Percentiles rank a stretch among this genome's conserved stretches.
Evolutionary conservation across 345 rosid species (phyloP).

Genomic region (Euphorbia tirucalli): DNA sequence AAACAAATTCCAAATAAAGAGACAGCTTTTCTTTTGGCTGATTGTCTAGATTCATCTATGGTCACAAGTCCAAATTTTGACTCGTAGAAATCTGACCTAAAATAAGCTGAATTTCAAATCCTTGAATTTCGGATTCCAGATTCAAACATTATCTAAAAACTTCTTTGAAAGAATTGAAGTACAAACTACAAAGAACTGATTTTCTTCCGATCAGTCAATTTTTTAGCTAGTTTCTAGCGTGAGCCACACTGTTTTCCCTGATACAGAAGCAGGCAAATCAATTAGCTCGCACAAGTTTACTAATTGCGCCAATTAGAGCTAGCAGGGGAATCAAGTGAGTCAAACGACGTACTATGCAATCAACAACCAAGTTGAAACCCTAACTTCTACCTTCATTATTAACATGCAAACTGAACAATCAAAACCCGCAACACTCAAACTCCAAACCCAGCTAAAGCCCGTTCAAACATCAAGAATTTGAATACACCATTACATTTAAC

Average conservation of each 20-base stretch:
- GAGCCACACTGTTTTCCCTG: neutral
- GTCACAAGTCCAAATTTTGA: constrained; percentile 1
- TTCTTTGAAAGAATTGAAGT: neutral
- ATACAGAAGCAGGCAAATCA: neutral
- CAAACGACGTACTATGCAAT: neutral
- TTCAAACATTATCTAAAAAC: neutral
- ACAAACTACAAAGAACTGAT: neutral
- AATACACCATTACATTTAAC: neutral
- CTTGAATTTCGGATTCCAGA: neutral
- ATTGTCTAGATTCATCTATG: neutral
- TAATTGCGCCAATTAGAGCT: neutral
- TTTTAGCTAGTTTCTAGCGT: neutral
- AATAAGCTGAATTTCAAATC: neutral
- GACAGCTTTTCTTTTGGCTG: neutral
- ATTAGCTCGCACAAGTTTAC: neutral
- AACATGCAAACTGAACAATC: neutral
- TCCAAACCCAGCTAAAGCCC: neutral
- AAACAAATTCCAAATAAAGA: neutral
- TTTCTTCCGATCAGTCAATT: neutral
- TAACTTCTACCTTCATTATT: neutral
- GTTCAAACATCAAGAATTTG: constrained; percentile 1
- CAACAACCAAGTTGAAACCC: constrained; percentile 7
- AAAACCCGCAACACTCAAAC: neutral
- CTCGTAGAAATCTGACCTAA: neutral
- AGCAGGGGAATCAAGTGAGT: neutral